Base-by-base conservation (phyloP, 2,329 filamentous ascomycete genomes). In the Diaporthe nobilis region DNA sequence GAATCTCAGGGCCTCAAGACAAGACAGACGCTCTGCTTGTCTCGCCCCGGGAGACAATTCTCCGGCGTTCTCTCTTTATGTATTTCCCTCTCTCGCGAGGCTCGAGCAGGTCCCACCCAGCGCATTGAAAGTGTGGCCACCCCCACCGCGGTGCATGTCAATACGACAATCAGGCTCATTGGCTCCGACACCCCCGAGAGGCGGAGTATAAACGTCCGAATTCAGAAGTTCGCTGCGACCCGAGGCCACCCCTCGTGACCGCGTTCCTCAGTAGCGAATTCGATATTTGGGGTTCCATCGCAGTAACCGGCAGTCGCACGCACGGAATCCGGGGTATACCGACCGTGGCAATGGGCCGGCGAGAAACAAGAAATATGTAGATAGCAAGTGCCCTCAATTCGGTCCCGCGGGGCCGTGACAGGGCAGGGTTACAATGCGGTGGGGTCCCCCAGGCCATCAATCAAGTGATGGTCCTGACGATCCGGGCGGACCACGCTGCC, bases 161-260 rank as follows among this genome's bases (percentile, higher is more conserved):
- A 70, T 70, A 70, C 49, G 65, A 70, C 65, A 55, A 70, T 55
- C 65, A 70, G 49, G 65, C 65, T 42, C 17, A 42, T 68, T 57
- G 58, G 71, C 75, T 70, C 65, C 75, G 65, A 74, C 10, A 70
- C 61, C 72, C 63, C 72, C 68, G 73, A 75, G 28, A 47, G 28
- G 68, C 68, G 73, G 73, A 75, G 68, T 58, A 55, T 42, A 67
- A 65, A 47, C 28, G 47, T 61, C 73, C 68, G 73, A 72, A 72
- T 44, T 5, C 28, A 61, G 67, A 42, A 61, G 57, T 49, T 63
- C 42, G n/a, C 65, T 70, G 49, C 49, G 65, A 63, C 60, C 71
- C 58, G 49, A 20, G 57, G 31, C 13, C 28, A 20, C 44, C 37
- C 44, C 71, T 73, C 71, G 71, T 73, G 71, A 73, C 71, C 57